phyloP scores from a whole-genome alignment of 305 asterid genomes.

The Lippia alba region DNA sequence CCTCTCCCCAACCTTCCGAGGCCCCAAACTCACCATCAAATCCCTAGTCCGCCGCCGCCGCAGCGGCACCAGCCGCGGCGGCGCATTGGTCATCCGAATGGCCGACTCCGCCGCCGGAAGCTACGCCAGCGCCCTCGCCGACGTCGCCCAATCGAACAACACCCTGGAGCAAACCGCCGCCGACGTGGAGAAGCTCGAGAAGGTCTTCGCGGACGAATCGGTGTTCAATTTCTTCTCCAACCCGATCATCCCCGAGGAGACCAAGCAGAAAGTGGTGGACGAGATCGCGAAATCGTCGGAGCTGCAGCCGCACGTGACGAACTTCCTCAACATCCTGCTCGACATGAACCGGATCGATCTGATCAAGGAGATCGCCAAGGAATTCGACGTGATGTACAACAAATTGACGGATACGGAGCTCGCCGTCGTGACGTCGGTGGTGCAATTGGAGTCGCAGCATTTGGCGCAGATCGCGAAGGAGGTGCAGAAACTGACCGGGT shows the following conservation, averaged over 20 bases:
- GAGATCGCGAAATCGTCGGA: slow-evolving; percentile 51
- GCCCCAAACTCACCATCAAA: slow-evolving; percentile 61
- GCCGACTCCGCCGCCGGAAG: slow-evolving; percentile 65
- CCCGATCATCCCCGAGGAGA: slow-evolving; percentile 55
- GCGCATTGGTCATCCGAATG: slow-evolving; percentile 63
- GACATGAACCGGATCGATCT: slow-evolving; percentile 76
- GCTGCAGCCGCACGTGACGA: slow-evolving; percentile 74
- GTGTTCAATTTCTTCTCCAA: slow-evolving; percentile 57
- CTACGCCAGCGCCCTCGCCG: slow-evolving; percentile 82
- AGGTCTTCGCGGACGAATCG: slow-evolving; percentile 57
- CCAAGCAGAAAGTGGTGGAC: slow-evolving; percentile 55
- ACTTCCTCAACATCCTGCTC: slow-evolving; percentile 70
- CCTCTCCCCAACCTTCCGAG: slow-evolving; percentile 53
- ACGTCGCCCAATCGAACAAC: slow-evolving; percentile 69
- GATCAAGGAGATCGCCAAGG: slow-evolving; percentile 66
- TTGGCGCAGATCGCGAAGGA: slow-evolving; percentile 81
- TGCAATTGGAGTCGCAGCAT: slow-evolving; percentile 73
- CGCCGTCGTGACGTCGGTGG: slow-evolving; percentile 83
- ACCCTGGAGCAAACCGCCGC: slow-evolving; percentile 70
- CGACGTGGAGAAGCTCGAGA: slow-evolving; percentile 65
- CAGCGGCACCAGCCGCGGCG: slow-evolving; percentile 45
- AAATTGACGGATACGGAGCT: slow-evolving; percentile 65
- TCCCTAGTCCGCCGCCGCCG: slow-evolving; percentile 42
- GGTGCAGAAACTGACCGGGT: slow-evolving; percentile 75
- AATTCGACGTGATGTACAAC: slow-evolving; percentile 73